A percentile compares a stretch with the other conserved stretches of the same genome.
phyloP scores from a whole-genome alignment of 179 eudicot species.

The Spinacia oleracea region DNA sequence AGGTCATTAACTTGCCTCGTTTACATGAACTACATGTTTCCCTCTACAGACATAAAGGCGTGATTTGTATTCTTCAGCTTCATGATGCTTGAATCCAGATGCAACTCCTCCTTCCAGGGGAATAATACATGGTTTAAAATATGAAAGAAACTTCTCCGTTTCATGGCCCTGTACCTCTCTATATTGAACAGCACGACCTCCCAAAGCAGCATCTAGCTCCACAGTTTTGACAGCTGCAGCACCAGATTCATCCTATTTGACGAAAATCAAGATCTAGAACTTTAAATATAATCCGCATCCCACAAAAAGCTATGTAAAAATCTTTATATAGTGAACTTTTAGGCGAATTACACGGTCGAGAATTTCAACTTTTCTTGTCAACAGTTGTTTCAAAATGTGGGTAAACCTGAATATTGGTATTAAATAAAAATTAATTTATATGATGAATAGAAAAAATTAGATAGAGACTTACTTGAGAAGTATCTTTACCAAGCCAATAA shows the following conservation, averaged over 20 bases:
- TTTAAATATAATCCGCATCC: conserved; percentile 4
- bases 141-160: conserved; percentile 94
- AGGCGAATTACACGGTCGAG: conserved; percentile 16
- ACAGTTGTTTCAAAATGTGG: not conserved
- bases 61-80: conserved; percentile 70
- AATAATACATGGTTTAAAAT: conserved; percentile 96
- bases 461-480: conserved; percentile 68
- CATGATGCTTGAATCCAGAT: conserved; percentile 92
- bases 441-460: not conserved
- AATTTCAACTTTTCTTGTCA: not conserved
- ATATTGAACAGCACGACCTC: conserved; percentile 98
- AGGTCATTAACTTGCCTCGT: conserved; percentile 61
- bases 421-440: not conserved
- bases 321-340: not conserved
- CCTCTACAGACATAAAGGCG: conserved; percentile 83
- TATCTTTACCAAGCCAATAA: conserved; percentile 97
- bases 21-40: conserved; percentile 88
- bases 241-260: conserved; percentile 91
- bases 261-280: conserved; percentile 30
- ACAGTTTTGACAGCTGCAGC: conserved; percentile 84
- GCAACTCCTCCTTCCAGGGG: conserved; percentile 92
- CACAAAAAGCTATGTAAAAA: not conserved
- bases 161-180: conserved; percentile 97
- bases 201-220: conserved; percentile 94
- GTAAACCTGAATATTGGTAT: too few relatives aligned